Evolutionary conservation across 495 filamentous ascomycete genomes (phyloP), one percentile per base, ranked within the genome.

Genomic region (Aspergillus leporis): DNA sequence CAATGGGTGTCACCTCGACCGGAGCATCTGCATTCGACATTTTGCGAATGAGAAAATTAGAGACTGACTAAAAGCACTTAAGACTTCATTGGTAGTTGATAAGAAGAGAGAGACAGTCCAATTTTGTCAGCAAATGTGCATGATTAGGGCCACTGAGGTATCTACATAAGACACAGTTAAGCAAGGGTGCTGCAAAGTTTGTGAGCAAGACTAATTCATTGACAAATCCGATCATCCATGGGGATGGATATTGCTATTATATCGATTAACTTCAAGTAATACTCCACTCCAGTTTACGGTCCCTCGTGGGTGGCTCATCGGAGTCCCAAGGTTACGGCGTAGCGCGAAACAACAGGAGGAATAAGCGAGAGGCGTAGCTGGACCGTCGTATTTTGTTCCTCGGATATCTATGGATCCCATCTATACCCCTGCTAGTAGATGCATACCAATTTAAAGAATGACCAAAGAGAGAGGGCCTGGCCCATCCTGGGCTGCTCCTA

Each of bases 21-120:
- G 52, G 31, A 25, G 31, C 25, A 34, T 54, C 51, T 43, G 55
- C 21, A 51, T 25, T 55, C 56, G 62, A 53, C 74, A 76, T 74
- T 38, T 41, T 63, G 60, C 32, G 43, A 48, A 47, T 50, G 55
- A 58, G 60, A 47, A 19, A 19, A 32, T 51, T 51, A 41, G 40
- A 28, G 49, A 23, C 30, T 14, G 19, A 32, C 38, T 18, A 41
- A 53, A 23, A 34, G 31, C 23, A 22, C 25, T 9, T 51, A 16
- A 32, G 41, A 51, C 23, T 40, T 55, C 45, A 64, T 50, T 53
- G 48, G 58, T 31, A 5, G 5, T 16, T 18, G 36, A 18, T 45
- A 23, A 18, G 30, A 18, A 53, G 46, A 48, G 47, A 53, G 21
- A 32, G 13, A 25, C 19, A 21, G 21, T 18, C 46, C 18, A 38